Evolutionary conservation across 805 yeast genomes (phyloP), one percentile per base, ranked within the genome.

Genomic region (Saccharomyces eubayanus): DNA sequence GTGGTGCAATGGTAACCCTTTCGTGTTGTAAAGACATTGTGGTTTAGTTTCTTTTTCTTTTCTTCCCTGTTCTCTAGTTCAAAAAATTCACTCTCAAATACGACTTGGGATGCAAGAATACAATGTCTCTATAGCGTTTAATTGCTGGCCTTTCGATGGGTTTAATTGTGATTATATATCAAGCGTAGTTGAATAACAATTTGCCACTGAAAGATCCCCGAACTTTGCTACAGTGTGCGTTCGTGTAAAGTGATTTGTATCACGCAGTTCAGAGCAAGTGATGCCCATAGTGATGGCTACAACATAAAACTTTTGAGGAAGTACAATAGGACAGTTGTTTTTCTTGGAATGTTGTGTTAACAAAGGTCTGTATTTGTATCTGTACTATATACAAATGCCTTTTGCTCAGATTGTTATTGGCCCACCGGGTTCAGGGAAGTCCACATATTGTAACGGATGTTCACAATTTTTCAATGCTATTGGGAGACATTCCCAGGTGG

Each of bases 381-480:
- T 6, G 11, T 6, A 36, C 11, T 2, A 1, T 10, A 36, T 5
- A 36, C 5, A 5, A 16, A 78, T 80, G 84, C 74, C 83, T 8
- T 87, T 87, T 69, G 97, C 96, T 3, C 97, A 94, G 71, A 81
- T 94, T 9, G 91, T 92, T 9, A 89, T 94, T 41, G 99, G 99
- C 0, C 98, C 99, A 0, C 99, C 99, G 0, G 99, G 99, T 1
- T 80, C 96, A 0, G 99, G 99, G 1, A 94, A 94, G 65, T 88
- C 97, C 0, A 95, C 99, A 0, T 94, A 89, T 67, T 91, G 97
- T 68, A 76, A 83, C 67, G 99, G 99, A 46, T 83, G 92, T 83
- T 80, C 80, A 58, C 98, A 94, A 73, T 94, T 94, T 69, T 77
- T 92, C 62, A 85, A 87, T 55, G 96, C 98, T 1, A 90, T 95